A percentile compares a stretch with the other conserved stretches of the same genome.
These are phyloP conservation scores for Neltuma alba DNA, from an alignment of 306 rosid species.

Conservation along the genomic window DNA sequence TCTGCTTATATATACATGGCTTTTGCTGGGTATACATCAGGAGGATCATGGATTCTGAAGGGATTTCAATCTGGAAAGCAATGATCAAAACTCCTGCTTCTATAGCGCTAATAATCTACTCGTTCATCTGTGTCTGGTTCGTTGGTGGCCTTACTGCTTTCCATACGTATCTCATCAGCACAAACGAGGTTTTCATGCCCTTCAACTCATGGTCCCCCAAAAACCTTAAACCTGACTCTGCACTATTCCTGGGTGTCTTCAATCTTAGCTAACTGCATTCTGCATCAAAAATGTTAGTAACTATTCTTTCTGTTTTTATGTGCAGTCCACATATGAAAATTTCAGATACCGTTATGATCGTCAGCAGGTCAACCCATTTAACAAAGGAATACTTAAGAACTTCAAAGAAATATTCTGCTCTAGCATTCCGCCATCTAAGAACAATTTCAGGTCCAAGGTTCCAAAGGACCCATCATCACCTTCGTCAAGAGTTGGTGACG, in stretches of 20 bases:
- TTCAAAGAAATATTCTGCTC: conserved; percentile 63
- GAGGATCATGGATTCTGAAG: conserved; percentile 59
- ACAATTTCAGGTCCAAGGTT: conserved; percentile 62
- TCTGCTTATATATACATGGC: conserved; percentile 67
- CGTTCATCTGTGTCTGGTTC: conserved; percentile 65
- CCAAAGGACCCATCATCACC: conserved; percentile 45
- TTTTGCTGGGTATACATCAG: conserved; percentile 76
- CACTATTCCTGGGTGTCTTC: not conserved
- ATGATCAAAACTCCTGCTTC: conserved; percentile 76
- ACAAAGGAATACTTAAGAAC: conserved; percentile 56
- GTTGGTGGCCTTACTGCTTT: conserved; percentile 72
- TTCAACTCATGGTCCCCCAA: conserved; percentile 7
- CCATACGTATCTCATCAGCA: conserved; percentile 77
- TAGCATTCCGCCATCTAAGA: conserved; percentile 63
- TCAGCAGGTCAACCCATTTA: conserved; percentile 57
- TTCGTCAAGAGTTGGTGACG: conserved; percentile 35
- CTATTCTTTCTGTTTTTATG: conserved; percentile 28
- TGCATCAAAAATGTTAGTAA: not conserved
- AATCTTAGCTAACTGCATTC: not conserved
- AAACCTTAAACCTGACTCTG: not conserved
- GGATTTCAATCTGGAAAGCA: conserved; percentile 65
- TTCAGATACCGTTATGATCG: conserved; percentile 68
- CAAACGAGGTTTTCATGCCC: conserved; percentile 61
- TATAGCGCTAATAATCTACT: conserved; percentile 57
- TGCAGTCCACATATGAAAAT: conserved; percentile 81